phyloP scores from a whole-genome alignment of 2,329 filamentous ascomycete genomes.

The Botrytis paeoniae region DNA sequence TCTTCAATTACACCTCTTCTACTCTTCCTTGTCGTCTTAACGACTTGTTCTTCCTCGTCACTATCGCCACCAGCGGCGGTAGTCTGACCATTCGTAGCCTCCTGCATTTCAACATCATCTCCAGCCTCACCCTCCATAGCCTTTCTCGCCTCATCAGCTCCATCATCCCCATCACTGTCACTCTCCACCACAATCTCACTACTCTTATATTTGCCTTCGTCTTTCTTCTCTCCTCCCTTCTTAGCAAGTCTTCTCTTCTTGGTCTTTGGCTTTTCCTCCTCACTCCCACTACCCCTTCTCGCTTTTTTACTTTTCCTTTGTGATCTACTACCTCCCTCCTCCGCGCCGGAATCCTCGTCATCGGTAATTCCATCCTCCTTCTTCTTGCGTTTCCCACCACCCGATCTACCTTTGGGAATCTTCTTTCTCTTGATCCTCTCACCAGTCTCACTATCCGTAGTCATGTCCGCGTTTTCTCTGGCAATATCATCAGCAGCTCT shows the following conservation, averaged over 20 bases:
- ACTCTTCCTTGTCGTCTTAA: conserved; percentile 30
- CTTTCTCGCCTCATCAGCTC: conserved; percentile 31
- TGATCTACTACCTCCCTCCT: conserved; percentile 22
- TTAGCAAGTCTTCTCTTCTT: conserved; percentile 38
- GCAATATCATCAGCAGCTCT: conserved; percentile 68
- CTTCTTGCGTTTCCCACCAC: conserved; percentile 43
- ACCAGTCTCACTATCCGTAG: conserved; percentile 77
- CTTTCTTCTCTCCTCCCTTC: conserved; percentile 30
- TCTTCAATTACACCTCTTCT: conserved; percentile 36
- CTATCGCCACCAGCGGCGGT: conserved; percentile 10
- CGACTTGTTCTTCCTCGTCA: conserved; percentile 33
- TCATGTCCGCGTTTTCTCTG: conserved; percentile 73
- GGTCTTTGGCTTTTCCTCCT: conserved; percentile 39
- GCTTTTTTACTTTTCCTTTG: conserved; percentile 22
- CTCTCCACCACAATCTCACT: conserved; percentile 39
- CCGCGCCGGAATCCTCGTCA: conserved; percentile 36
- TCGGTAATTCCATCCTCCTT: conserved; percentile 39
- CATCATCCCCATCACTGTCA: conserved; percentile 37
- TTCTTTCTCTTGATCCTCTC: conserved; percentile 79
- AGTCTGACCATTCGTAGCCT: conserved; percentile 4
- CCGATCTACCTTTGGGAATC: conserved; percentile 45
- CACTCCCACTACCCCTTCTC: conserved; percentile 34
- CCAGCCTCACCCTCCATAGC: conserved; percentile 26
- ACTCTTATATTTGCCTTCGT: conserved; percentile 39
- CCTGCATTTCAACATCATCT: conserved; percentile 26